Percentiles rank a stretch among this genome's conserved stretches.
phyloP scores from a whole-genome alignment of 306 rosid genomes.

The Cicer pinnatifidum region DNA sequence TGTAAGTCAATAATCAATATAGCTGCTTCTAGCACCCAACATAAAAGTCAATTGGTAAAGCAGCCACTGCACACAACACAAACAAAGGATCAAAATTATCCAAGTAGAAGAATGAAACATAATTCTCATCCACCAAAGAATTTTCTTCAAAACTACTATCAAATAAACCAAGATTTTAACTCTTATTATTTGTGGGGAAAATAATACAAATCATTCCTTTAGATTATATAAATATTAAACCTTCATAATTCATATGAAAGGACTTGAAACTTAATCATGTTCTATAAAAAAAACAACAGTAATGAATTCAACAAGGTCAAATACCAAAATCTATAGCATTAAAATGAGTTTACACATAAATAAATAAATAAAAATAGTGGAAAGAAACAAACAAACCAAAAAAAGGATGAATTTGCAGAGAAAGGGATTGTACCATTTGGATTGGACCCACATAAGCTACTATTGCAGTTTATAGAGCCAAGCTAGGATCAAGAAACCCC shows the following conservation, averaged over 20 bases:
- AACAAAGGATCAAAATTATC: conserved; percentile 4
- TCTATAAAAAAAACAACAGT: conserved; percentile 32
- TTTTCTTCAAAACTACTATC: background rate
- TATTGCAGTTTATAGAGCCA: conserved; percentile 37
- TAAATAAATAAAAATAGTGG: background rate
- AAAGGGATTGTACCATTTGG: conserved; percentile 50
- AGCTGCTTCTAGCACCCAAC: conserved; percentile 26
- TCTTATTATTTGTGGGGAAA: conserved; percentile 4
- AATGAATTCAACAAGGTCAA: conserved; percentile 35
- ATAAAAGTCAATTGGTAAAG: conserved; percentile 19
- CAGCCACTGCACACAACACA: conserved; percentile 3
- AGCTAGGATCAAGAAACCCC: conserved; percentile 41
- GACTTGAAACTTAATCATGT: conserved; percentile 21
- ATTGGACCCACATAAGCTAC: conserved; percentile 35
- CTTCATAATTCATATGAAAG: background rate
- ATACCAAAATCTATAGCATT: conserved; percentile 26
- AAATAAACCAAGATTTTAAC: conserved; percentile 19
- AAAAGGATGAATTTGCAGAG: conserved; percentile 14
- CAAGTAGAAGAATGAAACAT: background rate
- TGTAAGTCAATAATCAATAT: conserved; percentile 10
- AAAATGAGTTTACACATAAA: conserved; percentile 5
- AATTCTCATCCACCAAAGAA: background rate
- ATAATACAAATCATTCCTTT: background rate
- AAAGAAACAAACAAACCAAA: background rate
- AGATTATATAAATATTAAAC: background rate